A percentile compares a stretch with the other conserved stretches of the same genome.
These are phyloP conservation scores for Mucor velutinosus DNA, from an alignment of 371 early-diverging fungal species.

Conservation along the genomic window DNA sequence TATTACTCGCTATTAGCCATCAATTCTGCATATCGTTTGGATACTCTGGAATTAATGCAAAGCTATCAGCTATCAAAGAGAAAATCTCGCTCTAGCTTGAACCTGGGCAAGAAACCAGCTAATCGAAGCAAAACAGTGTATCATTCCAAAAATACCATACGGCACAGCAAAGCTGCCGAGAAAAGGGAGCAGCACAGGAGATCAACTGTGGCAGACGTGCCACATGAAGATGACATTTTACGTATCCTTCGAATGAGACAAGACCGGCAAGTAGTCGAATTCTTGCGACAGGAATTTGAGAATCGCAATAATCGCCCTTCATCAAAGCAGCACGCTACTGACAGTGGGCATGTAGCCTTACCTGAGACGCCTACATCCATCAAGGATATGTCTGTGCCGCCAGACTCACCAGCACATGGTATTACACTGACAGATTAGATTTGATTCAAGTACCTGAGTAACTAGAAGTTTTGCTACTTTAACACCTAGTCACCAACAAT, in stretches of 20 bases:
- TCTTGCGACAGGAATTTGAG: conserved; percentile 26
- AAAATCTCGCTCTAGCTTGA: conserved; percentile 7
- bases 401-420: not conserved
- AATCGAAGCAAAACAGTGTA: conserved; percentile 32
- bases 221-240: conserved; percentile 42
- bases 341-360: not conserved
- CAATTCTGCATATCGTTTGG: conserved; percentile 55
- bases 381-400: not conserved
- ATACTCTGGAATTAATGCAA: conserved; percentile 54
- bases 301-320: conserved; percentile 17
- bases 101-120: conserved; percentile 2
- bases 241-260: conserved; percentile 48
- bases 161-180: conserved; percentile 9
- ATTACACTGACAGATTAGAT: not conserved
- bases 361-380: not conserved
- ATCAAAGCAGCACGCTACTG: not conserved
- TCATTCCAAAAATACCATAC: conserved; percentile 23
- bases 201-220: conserved; percentile 20
- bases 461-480: not conserved
- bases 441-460: not conserved
- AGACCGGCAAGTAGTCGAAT: conserved; percentile 35
- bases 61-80: conserved; percentile 44
- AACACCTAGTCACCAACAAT: not conserved
- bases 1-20: conserved; percentile 64
- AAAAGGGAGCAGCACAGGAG: not conserved